Base-by-base conservation (phyloP, 768 basidiomycete species). In the Tulasnella sp. region DNA sequence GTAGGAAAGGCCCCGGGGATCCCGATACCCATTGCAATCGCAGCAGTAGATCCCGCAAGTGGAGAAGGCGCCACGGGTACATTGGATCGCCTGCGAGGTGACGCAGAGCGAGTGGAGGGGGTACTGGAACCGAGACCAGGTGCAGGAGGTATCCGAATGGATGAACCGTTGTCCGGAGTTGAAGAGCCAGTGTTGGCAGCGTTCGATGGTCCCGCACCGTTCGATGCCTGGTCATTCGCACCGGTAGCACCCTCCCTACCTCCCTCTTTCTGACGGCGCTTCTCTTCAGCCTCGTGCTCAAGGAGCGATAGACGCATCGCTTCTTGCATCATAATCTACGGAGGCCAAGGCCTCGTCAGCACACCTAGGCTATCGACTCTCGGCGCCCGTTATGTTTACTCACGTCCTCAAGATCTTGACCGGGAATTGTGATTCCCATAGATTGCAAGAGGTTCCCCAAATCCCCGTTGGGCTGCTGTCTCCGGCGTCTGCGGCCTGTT, bases 241-340 rank as follows among this genome's bases (percentile, higher is more conserved):
- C 67, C 37, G 15, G 67, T 14, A 34, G 38, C 7, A 12, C 40
- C 67, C n/a, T 45, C 38, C 67, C 68, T 68, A 3, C 45, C 39
- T 40, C 34, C 25, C 67, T 71, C 67, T n/a, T 80, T 80, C 39
- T 83, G 82, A 77, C 83, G 83, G 22, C 80, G 73, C 84, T 83
- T 80, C 89, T 95, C 94, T 75, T 95, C 93, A 80, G 95, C 95
- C 83, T 98, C 96, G 80, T 99, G 96, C 76, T 99, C 97, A 69
- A 97, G 82, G 79, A 98, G 85, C 36, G 95, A 97, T 76, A 97
- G 85, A 74, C 97, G 90, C 96, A 99, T 99, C 5, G 97, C 97
- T 84, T 99, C 97, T 93, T 96, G 96, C 74, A 99, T 86, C 97
- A 99, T 98, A 64, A 99, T 84, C 94, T 99, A 34, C 58, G 58